Percentiles rank a stretch among this genome's conserved stretches.
Evolutionary conservation across 1,139 yeast genomes (phyloP).

Genomic region (Geotrichum aggregatum): DNA sequence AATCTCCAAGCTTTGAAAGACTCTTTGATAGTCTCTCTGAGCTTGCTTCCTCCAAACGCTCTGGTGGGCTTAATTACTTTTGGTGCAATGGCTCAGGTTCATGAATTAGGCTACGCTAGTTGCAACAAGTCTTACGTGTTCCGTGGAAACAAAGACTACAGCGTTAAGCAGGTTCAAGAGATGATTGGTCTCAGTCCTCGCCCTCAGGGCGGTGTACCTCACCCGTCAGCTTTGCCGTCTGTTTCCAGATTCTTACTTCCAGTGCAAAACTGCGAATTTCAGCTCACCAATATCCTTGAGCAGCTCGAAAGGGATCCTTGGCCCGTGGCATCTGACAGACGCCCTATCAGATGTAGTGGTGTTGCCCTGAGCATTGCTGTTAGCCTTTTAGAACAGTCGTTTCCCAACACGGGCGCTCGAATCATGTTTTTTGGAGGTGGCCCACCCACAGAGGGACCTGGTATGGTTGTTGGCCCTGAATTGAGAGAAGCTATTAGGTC

Average conservation of each 20-base stretch:
- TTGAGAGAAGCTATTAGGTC: conserved; percentile 95
- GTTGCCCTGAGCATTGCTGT: conserved; percentile 86
- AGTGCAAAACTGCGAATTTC: conserved; percentile 80
- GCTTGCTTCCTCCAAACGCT: conserved; percentile 88
- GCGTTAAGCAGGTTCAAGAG: conserved; percentile 67
- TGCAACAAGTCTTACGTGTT: conserved; percentile 82
- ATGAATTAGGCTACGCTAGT: conserved; percentile 77
- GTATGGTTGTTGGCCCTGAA: conserved; percentile 86
- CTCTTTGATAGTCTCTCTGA: conserved; percentile 72
- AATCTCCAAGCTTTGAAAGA: conserved; percentile 86
- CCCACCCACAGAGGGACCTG: conserved; percentile 93
- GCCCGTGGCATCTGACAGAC: conserved; percentile 82
- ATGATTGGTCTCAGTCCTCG: conserved; percentile 56
- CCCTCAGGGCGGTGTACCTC: conserved; percentile 34
- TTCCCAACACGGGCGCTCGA: conserved; percentile 85
- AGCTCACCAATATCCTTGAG: conserved; percentile 76
- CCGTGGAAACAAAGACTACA: conserved; percentile 87
- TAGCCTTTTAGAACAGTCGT: conserved; percentile 77
- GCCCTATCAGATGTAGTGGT: conserved; percentile 92
- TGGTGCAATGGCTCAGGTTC: conserved; percentile 93
- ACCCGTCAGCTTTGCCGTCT: conserved; percentile 37
- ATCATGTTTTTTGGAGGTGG: conserved; percentile 90
- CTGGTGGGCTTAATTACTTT: conserved; percentile 86
- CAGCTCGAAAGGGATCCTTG: conserved; percentile 81
- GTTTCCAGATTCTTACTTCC: conserved; percentile 80